Conservation (phyloP, 2,329 filamentous ascomycete species). For the Arachnomyces sp. region DNA sequence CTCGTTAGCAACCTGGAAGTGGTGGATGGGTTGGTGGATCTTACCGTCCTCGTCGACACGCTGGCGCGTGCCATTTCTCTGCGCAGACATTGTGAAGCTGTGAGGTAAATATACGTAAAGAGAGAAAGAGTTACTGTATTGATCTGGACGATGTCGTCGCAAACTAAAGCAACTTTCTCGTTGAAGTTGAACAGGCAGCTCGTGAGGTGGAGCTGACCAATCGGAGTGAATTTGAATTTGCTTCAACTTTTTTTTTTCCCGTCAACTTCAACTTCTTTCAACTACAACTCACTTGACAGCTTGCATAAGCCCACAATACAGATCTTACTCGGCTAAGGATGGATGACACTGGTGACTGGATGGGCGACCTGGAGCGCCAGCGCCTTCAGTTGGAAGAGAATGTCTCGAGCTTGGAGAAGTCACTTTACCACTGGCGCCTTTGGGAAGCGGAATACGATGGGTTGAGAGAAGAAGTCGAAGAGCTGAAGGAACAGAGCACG, state of each 20-base stretch:
- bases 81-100: slow-evolving; percentile 22
- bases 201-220: slow-evolving; percentile 10
- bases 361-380: slow-evolving; percentile 67
- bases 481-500: slow-evolving; percentile 42
- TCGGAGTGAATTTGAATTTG: slow-evolving; percentile 4
- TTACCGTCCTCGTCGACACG: slow-evolving; percentile 38
- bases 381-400: slow-evolving; percentile 68
- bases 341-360: slow-evolving; percentile 40
- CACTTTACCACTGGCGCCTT: slow-evolving; percentile 78
- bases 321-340: slow-evolving; percentile 16
- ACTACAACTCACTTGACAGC: not conserved
- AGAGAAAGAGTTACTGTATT: slow-evolving; percentile 7
- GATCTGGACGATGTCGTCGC: not conserved
- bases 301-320: slow-evolving; percentile 5
- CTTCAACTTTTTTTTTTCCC: not conserved
- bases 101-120: slow-evolving; percentile 3
- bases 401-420: slow-evolving; percentile 63
- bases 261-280: not conserved
- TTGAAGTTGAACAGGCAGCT: not conserved
- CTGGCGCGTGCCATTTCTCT: slow-evolving; percentile 24
- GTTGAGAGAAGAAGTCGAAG: slow-evolving; percentile 71
- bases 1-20: slow-evolving; percentile 10
- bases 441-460: slow-evolving; percentile 90
- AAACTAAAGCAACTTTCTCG: not conserved
- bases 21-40: slow-evolving; percentile 1